phyloP scores from a whole-genome alignment of 352 stramenopile genomes.

The Phytophthora sansomeana region DNA sequence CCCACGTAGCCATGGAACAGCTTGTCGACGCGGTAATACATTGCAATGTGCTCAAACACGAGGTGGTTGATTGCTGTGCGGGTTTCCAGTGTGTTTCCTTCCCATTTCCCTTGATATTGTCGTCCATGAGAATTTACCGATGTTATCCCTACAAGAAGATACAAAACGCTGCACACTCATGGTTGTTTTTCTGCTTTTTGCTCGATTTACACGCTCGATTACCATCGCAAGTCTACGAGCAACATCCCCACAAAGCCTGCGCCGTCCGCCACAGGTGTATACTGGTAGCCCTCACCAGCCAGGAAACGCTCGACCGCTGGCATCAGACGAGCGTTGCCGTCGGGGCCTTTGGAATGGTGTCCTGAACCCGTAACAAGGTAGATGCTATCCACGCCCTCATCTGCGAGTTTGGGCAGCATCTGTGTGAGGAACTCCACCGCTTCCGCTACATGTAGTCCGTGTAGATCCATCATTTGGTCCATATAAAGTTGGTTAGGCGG shows the following conservation, averaged over 20 bases:
- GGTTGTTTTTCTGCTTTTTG: constrained; percentile 30
- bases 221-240: constrained; percentile 85
- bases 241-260: constrained; percentile 87
- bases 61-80: background rate
- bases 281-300: constrained; percentile 77
- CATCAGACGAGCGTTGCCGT: constrained; percentile 71
- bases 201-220: constrained; percentile 31
- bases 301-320: constrained; percentile 87
- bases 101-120: constrained; percentile 10
- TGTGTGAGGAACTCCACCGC: constrained; percentile 77
- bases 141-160: constrained; percentile 9
- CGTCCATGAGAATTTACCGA: constrained; percentile 14
- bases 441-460: constrained; percentile 84
- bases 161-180: constrained; percentile 29
- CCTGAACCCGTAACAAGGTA: constrained; percentile 85
- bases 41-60: constrained; percentile 4
- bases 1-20: background rate
- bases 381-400: constrained; percentile 79
- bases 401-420: constrained; percentile 75
- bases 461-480: constrained; percentile 84
- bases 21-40: constrained; percentile 19
- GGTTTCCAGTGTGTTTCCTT: constrained; percentile 14
- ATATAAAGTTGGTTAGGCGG: constrained; percentile 78
- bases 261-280: constrained; percentile 68
- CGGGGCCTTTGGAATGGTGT: constrained; percentile 80